Conservation (phyloP, 331 rosid genomes). For the Telfairia occidentalis region DNA sequence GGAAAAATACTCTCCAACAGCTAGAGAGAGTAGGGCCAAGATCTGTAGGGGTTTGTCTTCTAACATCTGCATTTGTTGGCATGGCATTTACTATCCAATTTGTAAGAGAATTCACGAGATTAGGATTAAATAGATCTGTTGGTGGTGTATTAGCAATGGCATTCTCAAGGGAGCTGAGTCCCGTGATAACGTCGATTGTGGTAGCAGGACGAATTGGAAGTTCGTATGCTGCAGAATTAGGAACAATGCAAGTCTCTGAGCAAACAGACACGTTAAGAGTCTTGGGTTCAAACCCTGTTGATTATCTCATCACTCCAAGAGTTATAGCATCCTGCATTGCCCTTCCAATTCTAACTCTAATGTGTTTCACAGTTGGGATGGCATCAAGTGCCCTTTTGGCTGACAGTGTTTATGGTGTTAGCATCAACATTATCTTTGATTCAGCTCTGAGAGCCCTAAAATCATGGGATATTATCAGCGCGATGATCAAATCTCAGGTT, state of each 20-base stretch:
- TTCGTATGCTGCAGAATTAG: slow-evolving; percentile 91
- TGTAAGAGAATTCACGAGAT: slow-evolving; percentile 83
- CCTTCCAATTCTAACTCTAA: slow-evolving; percentile 67
- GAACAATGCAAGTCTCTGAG: slow-evolving; percentile 99
- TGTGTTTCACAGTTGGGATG: slow-evolving; percentile 81
- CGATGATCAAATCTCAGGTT: slow-evolving; percentile 89
- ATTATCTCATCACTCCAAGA: slow-evolving; percentile 84
- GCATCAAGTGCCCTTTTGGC: slow-evolving; percentile 91
- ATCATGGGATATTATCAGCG: slow-evolving; percentile 82
- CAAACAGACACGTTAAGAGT: slow-evolving; percentile 88
- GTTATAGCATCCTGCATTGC: slow-evolving; percentile 73
- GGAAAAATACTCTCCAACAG: slow-evolving; percentile 88
- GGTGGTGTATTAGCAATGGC: slow-evolving; percentile 97
- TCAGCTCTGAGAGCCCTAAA: slow-evolving; percentile 76
- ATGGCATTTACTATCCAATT: slow-evolving; percentile 95
- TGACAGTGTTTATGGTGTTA: slow-evolving; percentile 72
- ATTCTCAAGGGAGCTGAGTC: slow-evolving; percentile 93
- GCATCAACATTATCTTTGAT: slow-evolving; percentile 84
- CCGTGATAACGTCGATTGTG: slow-evolving; percentile 83
- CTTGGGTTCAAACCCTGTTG: slow-evolving; percentile 82
- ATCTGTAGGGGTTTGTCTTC: slow-evolving; percentile 86
- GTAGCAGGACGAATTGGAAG: slow-evolving; percentile 97
- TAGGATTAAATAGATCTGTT: slow-evolving; percentile 85
- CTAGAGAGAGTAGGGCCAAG: slow-evolving; percentile 85
- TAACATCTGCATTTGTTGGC: slow-evolving; percentile 89